phyloP scores from a whole-genome alignment of 202 grass and related monocot species.

The Cymbopogon flexuosus region DNA sequence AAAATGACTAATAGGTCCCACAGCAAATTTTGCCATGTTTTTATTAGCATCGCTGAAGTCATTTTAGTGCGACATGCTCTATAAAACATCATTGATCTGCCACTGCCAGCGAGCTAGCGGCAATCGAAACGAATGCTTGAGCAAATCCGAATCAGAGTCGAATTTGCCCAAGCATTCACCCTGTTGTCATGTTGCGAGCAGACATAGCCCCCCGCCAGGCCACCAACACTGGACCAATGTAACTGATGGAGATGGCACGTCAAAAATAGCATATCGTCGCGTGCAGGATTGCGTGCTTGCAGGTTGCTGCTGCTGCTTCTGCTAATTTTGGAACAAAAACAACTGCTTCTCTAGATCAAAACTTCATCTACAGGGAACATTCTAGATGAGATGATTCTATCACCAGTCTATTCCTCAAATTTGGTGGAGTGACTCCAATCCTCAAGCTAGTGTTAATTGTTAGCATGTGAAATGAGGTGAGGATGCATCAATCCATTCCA shows the following conservation, averaged over 20 bases:
- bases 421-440: too few relatives aligned
- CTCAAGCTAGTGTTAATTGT: too few relatives aligned
- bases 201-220: background rate
- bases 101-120: background rate
- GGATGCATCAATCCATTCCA: too few relatives aligned
- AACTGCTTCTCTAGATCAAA: background rate
- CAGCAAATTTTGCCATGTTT: too few relatives aligned
- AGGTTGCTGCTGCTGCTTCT: background rate
- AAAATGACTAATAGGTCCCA: too few relatives aligned
- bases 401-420: too few relatives aligned
- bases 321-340: conserved; percentile 10
- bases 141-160: conserved; percentile 20
- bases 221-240: background rate
- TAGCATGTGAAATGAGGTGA: too few relatives aligned
- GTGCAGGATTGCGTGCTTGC: background rate
- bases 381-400: too few relatives aligned
- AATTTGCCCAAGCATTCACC: conserved; percentile 45
- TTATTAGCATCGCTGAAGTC: too few relatives aligned
- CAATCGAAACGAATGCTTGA: conserved; percentile 24
- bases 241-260: background rate
- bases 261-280: background rate
- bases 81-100: too few relatives aligned
- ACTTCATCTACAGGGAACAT: background rate
- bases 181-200: background rate
- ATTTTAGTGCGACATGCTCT: too few relatives aligned